phyloP scores from a whole-genome alignment of 2,329 filamentous ascomycete species.

The Xylaria sp. region DNA sequence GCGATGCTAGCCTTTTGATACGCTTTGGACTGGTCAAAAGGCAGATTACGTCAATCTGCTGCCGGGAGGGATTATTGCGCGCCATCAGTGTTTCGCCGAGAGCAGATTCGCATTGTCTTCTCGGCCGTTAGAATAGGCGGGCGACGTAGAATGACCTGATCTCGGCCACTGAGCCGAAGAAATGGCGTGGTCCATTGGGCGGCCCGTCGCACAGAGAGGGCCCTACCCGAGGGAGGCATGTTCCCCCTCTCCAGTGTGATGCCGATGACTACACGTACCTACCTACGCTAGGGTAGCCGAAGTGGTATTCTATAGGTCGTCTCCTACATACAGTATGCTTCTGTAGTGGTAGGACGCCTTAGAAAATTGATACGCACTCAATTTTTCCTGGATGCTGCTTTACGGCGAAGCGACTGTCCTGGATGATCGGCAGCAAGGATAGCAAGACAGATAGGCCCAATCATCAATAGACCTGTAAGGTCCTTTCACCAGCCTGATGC shows the following conservation, averaged over 20 bases:
- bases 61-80: constrained; percentile 5
- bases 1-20: not conserved
- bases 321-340: not conserved
- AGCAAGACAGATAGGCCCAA: constrained; percentile 10
- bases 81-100: constrained; percentile 26
- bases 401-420: constrained; percentile 30
- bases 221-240: constrained; percentile 36
- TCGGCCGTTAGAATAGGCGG: constrained; percentile 29
- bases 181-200: constrained; percentile 33
- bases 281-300: constrained; percentile 28
- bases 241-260: constrained; percentile 33
- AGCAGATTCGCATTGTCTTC: constrained; percentile 19
- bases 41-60: constrained; percentile 9
- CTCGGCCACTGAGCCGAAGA: constrained; percentile 21
- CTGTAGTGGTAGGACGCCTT: constrained; percentile 4
- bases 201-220: constrained; percentile 35
- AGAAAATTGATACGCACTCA: constrained; percentile 15
- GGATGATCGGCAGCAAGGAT: constrained; percentile 37
- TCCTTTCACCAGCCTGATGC: constrained; percentile 12
- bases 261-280: constrained; percentile 21
- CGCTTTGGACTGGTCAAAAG: not conserved
- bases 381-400: constrained; percentile 24
- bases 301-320: constrained; percentile 22
- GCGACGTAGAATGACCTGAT: constrained; percentile 31
- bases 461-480: constrained; percentile 17